Evolutionary conservation across 768 basidiomycete species (phyloP).

Genomic region (Trametes cinnabarina): DNA sequence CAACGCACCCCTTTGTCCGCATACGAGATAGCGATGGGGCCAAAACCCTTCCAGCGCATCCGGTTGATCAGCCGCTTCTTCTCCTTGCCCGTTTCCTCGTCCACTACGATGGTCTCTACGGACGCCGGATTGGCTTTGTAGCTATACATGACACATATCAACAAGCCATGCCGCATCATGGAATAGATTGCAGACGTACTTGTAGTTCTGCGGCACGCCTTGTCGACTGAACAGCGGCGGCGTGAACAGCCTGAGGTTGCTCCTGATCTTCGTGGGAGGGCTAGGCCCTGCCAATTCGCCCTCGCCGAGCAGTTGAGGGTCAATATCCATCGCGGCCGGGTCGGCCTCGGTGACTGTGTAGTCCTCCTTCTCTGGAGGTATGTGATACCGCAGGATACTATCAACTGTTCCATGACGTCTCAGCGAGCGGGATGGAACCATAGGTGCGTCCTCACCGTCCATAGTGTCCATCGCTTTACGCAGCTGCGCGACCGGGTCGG

Average conservation of each 20-base stretch:
- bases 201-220: slow-evolving; percentile 75
- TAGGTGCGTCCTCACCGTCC: slow-evolving; percentile 59
- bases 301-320: slow-evolving; percentile 42
- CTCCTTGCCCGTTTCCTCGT: slow-evolving; percentile 79
- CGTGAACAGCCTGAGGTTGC: slow-evolving; percentile 75
- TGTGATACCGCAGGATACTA: slow-evolving; percentile 63
- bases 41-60: slow-evolving; percentile 83
- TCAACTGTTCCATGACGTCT: slow-evolving; percentile 49
- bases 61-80: slow-evolving; percentile 80
- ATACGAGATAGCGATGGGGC: slow-evolving; percentile 69
- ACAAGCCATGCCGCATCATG: background rate
- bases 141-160: slow-evolving; percentile 34
- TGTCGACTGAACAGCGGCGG: slow-evolving; percentile 89
- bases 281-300: background rate
- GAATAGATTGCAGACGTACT: slow-evolving; percentile 41
- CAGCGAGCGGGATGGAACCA: background rate
- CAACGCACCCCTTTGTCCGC: slow-evolving; percentile 51
- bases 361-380: slow-evolving; percentile 68
- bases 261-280: slow-evolving; percentile 32
- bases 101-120: slow-evolving; percentile 59
- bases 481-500: slow-evolving; percentile 69
- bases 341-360: slow-evolving; percentile 41
- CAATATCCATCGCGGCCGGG: slow-evolving; percentile 44
- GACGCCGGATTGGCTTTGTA: slow-evolving; percentile 80
- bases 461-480: slow-evolving; percentile 73